Evolutionary conservation across 2,329 filamentous ascomycete species (phyloP), one percentile per base, ranked within the genome.

Genomic region (Tolypocladium paradoxum): DNA sequence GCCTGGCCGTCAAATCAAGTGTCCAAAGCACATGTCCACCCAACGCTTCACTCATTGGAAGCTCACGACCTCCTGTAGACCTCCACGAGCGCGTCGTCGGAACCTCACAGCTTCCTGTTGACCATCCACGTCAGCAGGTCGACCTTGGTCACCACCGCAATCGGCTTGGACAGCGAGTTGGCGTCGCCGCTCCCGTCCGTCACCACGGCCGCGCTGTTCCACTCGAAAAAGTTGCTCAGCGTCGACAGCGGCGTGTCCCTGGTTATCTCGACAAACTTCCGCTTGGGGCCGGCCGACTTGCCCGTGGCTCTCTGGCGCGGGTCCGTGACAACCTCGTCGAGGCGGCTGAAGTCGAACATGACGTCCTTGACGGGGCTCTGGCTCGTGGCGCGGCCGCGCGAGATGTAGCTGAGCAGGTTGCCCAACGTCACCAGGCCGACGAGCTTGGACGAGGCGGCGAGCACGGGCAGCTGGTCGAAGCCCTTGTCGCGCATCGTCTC

Each of bases 401-500:
- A 91, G 63, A 99, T 87, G 74, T 90, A 93, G 63, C 86, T 91
- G 50, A 99, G 83, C 51, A 97, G 78, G 71, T 99, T 97, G 46
- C 95, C 93, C 31, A 99, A 82, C 0, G 93, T 99, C 38, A 99
- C 88, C 7, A 99, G 82, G 35, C 93, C 93, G 50, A 95, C 90
- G 7, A 99, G 86, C 64, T 83, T 84, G 57, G 71, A 82, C 5
- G 79, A 80, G 20, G 83, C 73, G 1, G 84, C 78, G 9, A 95
- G 84, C 18, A 99, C 93, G 45, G 93, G 93, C 43, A 99, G 85
- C 73, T 99, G 95, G 66, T 99, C 95, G 68, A 96, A 99, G 57
- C 90, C 90, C 74, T 93, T 95, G 65, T 99, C 93, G 61, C 92
- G 89, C 93, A 99, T 97, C 56, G 88, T 91, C 74, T 99, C 93